phyloP scores from a whole-genome alignment of 805 yeast species.

The Ogataea pignaliae region DNA sequence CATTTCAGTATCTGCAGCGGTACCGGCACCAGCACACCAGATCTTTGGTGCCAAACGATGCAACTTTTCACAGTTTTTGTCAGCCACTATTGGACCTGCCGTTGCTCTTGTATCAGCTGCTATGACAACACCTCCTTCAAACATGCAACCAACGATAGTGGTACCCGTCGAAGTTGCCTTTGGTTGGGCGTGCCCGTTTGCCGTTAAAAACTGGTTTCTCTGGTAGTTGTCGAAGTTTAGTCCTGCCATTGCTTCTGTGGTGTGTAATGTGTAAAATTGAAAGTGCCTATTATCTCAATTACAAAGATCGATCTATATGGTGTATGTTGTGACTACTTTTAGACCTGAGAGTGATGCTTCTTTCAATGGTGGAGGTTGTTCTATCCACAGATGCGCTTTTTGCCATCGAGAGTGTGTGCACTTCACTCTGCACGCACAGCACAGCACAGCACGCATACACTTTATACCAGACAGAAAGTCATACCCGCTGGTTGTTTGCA shows the following conservation, averaged over 20 bases:
- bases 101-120: slow-evolving; percentile 99
- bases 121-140: slow-evolving; percentile 89
- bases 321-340: too few species aligned
- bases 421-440: too few species aligned
- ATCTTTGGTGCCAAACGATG: slow-evolving; percentile 86
- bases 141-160: slow-evolving; percentile 96
- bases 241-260: slow-evolving; percentile 61
- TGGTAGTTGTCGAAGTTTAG: slow-evolving; percentile 90
- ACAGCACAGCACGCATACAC: too few species aligned
- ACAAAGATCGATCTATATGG: too few species aligned
- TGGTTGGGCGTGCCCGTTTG: slow-evolving; percentile 69
- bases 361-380: too few species aligned
- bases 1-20: slow-evolving; percentile 99
- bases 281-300: too few species aligned
- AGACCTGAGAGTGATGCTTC: too few species aligned
- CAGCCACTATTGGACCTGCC: slow-evolving; percentile 93
- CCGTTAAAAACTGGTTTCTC: slow-evolving; percentile 73
- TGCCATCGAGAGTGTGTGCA: too few species aligned
- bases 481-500: too few species aligned
- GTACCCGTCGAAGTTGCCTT: slow-evolving; percentile 97
- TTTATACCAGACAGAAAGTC: too few species aligned
- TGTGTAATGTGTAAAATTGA: too few species aligned
- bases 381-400: too few species aligned
- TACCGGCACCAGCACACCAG: slow-evolving; percentile 99
- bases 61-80: slow-evolving; percentile 94